A percentile compares a stretch with the other conserved stretches of the same genome.
Evolutionary conservation across 2,329 filamentous ascomycete species (phyloP).

Genomic region (Lasiodiplodia theobromae): DNA sequence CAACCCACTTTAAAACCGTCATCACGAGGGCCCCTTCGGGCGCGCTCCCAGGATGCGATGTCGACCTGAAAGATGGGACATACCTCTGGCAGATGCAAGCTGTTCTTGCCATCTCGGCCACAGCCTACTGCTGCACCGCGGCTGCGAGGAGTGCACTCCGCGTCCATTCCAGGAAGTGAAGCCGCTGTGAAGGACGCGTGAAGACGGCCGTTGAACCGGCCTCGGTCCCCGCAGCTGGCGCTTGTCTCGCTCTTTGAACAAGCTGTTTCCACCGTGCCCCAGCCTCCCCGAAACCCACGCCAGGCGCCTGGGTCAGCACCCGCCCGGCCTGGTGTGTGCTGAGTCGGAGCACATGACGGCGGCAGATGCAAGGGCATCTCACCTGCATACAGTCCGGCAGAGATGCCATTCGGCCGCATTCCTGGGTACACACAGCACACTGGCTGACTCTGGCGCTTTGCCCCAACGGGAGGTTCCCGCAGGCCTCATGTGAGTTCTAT

Average conservation of each 20-base stretch:
- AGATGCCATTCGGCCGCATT: constrained; percentile 19
- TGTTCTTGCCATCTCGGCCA: not conserved
- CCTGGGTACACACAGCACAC: constrained; percentile 1
- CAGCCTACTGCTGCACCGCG: not conserved
- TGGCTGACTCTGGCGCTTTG: not conserved
- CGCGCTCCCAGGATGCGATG: constrained; percentile 70
- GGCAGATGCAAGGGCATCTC: constrained; percentile 23
- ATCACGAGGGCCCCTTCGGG: constrained; percentile 71
- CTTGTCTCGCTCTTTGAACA: not conserved
- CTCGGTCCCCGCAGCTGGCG: not conserved
- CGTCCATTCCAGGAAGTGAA: not conserved
- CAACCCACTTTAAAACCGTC: constrained; percentile 81
- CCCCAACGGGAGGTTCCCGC: not conserved
- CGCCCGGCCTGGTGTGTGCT: constrained; percentile 10
- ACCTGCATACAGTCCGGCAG: constrained; percentile 14
- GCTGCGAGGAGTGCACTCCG: not conserved
- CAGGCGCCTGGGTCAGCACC: not conserved
- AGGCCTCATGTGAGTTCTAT: constrained; percentile 31
- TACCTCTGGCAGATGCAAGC: constrained; percentile 32
- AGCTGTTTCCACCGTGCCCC: not conserved
- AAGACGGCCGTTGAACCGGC: not conserved
- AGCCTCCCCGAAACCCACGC: not conserved
- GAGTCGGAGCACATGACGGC: constrained; percentile 9
- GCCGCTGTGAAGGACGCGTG: not conserved
- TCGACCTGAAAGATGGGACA: constrained; percentile 73